A percentile compares a stretch with the other conserved stretches of the same genome.
Conservation (phyloP, 148 eudicot genomes). For the Rhododendron ferrugineum region DNA sequence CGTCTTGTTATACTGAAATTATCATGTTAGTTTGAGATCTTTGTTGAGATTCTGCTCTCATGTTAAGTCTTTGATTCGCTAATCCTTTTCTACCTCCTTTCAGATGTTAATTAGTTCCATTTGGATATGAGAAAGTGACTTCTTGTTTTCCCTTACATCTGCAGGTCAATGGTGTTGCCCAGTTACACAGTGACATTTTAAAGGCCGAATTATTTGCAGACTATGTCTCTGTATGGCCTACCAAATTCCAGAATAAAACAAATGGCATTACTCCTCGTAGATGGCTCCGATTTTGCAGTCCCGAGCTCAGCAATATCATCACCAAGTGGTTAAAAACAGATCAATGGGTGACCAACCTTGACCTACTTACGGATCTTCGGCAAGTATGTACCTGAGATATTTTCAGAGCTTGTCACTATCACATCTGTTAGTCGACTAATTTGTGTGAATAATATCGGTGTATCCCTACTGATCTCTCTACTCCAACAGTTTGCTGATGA, state of each 20-base stretch:
- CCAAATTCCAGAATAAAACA: conserved; percentile 93
- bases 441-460: neutral
- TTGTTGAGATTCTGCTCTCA: neutral
- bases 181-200: conserved; percentile 94
- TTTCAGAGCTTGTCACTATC: neutral
- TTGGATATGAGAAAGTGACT: neutral
- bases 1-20: neutral
- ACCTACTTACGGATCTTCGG: conserved; percentile 69
- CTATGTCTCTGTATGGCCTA: conserved; percentile 94
- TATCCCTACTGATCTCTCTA: conserved; percentile 15
- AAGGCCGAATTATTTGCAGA: conserved; percentile 86
- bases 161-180: conserved; percentile 99
- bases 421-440: neutral
- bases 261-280: conserved; percentile 98
- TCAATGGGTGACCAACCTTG: conserved; percentile 92
- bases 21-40: neutral
- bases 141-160: conserved; percentile 11
- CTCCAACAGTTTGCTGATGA: conserved; percentile 72
- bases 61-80: neutral
- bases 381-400: conserved; percentile 42
- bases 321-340: conserved; percentile 94
- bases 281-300: conserved; percentile 93
- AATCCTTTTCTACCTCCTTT: neutral
- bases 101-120: neutral
- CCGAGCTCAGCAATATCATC: conserved; percentile 84